Percentiles rank a stretch among this genome's conserved stretches.
phyloP scores from a whole-genome alignment of 306 rosid species.

The Cyclanthera cordifolia region DNA sequence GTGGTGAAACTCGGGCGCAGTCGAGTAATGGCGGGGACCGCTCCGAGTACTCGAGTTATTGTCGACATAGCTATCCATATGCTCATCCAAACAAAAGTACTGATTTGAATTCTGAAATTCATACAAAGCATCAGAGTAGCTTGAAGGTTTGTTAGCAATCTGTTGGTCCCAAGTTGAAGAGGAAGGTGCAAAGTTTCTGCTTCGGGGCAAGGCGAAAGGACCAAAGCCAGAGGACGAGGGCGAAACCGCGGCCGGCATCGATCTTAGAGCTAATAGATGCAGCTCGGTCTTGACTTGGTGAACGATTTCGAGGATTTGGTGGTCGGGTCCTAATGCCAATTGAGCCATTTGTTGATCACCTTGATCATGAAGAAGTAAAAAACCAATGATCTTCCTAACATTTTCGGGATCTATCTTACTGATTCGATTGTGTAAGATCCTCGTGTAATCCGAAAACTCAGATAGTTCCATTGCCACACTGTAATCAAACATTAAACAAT shows the following conservation, averaged over 20 bases:
- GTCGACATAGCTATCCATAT: constrained; percentile 33
- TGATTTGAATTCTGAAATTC: constrained; percentile 34
- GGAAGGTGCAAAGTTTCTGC: constrained; percentile 18
- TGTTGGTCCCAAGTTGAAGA: constrained; percentile 34
- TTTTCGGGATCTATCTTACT: constrained; percentile 49
- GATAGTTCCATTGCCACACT: constrained; percentile 26
- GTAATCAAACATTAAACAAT: constrained; percentile 15
- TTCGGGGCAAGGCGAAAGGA: constrained; percentile 21
- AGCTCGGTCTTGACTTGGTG: constrained; percentile 33
- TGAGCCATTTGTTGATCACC: constrained; percentile 38
- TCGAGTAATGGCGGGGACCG: constrained; percentile 26
- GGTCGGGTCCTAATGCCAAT: constrained; percentile 47
- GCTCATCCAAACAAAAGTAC: constrained; percentile 33
- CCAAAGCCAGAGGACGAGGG: constrained; percentile 10
- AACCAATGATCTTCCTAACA: constrained; percentile 43
- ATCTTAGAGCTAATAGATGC: constrained; percentile 18
- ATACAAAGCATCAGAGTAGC: constrained; percentile 27
- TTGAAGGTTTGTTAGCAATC: constrained; percentile 15
- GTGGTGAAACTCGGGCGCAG: constrained; percentile 30
- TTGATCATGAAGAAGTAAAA: constrained; percentile 41
- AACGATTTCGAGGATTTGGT: constrained; percentile 29
- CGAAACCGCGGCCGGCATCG: constrained; percentile 15
- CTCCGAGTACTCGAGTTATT: constrained; percentile 19
- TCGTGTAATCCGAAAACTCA: constrained; percentile 54
- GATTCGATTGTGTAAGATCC: constrained; percentile 33